Conservation (phyloP, 2,329 filamentous ascomycete species). For the Ophiocordyceps unilateralis region DNA sequence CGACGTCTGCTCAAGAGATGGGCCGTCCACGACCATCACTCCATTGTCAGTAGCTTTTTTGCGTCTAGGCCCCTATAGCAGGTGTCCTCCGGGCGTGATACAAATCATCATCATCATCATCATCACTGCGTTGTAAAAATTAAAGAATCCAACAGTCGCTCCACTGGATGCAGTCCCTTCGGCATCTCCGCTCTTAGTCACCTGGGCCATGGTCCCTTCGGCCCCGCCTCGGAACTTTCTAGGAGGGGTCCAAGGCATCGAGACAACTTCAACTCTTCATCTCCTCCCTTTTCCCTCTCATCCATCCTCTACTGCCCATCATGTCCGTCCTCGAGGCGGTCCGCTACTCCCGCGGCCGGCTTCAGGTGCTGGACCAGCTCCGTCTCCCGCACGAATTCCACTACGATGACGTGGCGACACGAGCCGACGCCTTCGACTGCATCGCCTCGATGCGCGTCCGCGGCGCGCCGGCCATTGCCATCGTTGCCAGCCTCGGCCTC, state of each 20-base stretch:
- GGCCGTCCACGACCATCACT: too few species aligned
- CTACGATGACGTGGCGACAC: slow-evolving; percentile 55
- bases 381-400: slow-evolving; percentile 63
- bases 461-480: slow-evolving; percentile 84
- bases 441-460: slow-evolving; percentile 67
- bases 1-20: too few species aligned
- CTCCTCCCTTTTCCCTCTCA: not conserved
- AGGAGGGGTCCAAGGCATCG: not conserved
- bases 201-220: too few species aligned
- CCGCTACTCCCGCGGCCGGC: slow-evolving; percentile 52
- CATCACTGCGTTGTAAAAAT: too few species aligned
- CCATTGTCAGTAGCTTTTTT: too few species aligned
- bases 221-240: too few species aligned
- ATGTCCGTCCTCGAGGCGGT: slow-evolving; percentile 55
- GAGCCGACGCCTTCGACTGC: slow-evolving; percentile 63
- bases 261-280: not conserved
- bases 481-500: slow-evolving; percentile 81
- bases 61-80: too few species aligned
- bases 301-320: not conserved
- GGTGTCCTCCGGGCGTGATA: too few species aligned
- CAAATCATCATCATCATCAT: too few species aligned
- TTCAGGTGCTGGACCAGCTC: slow-evolving; percentile 73
- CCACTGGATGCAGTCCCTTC: too few species aligned
- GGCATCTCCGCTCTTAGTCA: too few species aligned
- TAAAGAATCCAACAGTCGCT: too few species aligned